These are phyloP conservation scores for Arabidopsis lyrata DNA, from an alignment of 441 rosid genomes.

Conservation along the genomic window DNA sequence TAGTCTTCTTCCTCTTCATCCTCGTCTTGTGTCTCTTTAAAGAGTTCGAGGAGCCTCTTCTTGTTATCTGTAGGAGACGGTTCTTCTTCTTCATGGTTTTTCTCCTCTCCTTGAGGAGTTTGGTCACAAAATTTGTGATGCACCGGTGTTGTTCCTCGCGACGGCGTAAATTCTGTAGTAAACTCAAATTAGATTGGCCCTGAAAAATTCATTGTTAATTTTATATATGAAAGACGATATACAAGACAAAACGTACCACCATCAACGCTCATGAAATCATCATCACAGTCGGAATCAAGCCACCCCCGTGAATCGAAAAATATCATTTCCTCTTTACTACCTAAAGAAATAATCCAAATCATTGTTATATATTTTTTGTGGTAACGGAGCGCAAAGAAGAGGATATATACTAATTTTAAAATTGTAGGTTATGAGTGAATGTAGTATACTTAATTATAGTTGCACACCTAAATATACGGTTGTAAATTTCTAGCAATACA, in stretches of 20 bases:
- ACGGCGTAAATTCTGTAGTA: constrained; percentile 76
- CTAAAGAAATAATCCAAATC: constrained; percentile 41
- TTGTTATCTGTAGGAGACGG: constrained; percentile 64
- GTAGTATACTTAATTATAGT: neutral
- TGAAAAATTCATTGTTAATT: no score
- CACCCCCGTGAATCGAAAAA: constrained; percentile 85
- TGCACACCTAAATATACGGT: constrained; percentile 28
- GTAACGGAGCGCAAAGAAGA: neutral
- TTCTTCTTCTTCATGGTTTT: constrained; percentile 41
- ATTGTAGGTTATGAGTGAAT: no score
- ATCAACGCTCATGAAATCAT: constrained; percentile 86
- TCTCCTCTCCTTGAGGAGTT: constrained; percentile 48
- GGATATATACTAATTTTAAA: neutral
- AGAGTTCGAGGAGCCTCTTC: constrained; percentile 79
- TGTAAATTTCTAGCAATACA: constrained; percentile 7
- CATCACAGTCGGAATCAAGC: constrained; percentile 85
- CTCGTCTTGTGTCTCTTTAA: constrained; percentile 56
- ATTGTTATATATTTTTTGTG: neutral
- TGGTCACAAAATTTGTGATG: constrained; percentile 57
- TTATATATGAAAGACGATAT: no score
- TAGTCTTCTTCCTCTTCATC: constrained; percentile 33
- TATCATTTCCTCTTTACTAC: constrained; percentile 67
- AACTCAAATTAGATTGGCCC: neutral
- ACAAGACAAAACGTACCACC: constrained; percentile 58
- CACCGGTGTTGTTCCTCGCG: constrained; percentile 58